Evolutionary conservation across 768 basidiomycete genomes (phyloP).

Genomic region (Russula virescens): DNA sequence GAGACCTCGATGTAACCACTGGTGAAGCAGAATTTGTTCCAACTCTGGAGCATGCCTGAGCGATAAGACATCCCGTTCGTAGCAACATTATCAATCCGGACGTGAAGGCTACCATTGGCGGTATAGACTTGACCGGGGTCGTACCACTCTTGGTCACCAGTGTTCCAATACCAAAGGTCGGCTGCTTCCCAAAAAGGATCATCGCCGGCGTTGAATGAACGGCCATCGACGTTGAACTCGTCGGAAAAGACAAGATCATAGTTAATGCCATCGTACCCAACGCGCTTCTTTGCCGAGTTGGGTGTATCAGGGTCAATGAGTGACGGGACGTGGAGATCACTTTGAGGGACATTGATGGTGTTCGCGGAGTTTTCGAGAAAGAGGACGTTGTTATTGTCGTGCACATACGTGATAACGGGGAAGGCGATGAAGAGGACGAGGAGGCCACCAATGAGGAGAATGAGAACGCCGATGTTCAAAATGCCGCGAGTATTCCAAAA

Average conservation of each 20-base stretch:
- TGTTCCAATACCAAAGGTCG: constrained; percentile 68
- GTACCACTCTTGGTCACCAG: constrained; percentile 72
- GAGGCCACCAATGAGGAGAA: constrained; percentile 54
- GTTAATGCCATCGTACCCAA: constrained; percentile 63
- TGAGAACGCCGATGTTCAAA: constrained; percentile 63
- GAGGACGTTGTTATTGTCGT: constrained; percentile 33
- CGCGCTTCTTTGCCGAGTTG: constrained; percentile 45
- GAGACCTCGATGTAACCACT: constrained; percentile 68
- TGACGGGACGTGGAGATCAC: constrained; percentile 42
- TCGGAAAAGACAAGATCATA: constrained; percentile 67
- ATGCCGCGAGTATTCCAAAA: constrained; percentile 44
- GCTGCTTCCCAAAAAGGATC: constrained; percentile 69
- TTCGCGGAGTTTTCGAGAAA: constrained; percentile 48
- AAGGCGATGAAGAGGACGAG: constrained; percentile 77
- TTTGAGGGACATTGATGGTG: constrained; percentile 50
- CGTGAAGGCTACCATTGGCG: constrained; percentile 55
- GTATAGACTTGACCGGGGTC: constrained; percentile 64
- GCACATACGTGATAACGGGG: constrained; percentile 60
- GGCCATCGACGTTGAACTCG: constrained; percentile 53
- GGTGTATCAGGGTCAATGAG: constrained; percentile 75
- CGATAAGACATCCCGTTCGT: constrained; percentile 60
- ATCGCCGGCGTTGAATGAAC: constrained; percentile 53
- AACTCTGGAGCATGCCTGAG: constrained; percentile 78
- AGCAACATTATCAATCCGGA: constrained; percentile 52
- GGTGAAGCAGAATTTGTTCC: constrained; percentile 90